Conservation (phyloP, 805 yeast genomes). For the Sungouiozyma intestinalis region DNA sequence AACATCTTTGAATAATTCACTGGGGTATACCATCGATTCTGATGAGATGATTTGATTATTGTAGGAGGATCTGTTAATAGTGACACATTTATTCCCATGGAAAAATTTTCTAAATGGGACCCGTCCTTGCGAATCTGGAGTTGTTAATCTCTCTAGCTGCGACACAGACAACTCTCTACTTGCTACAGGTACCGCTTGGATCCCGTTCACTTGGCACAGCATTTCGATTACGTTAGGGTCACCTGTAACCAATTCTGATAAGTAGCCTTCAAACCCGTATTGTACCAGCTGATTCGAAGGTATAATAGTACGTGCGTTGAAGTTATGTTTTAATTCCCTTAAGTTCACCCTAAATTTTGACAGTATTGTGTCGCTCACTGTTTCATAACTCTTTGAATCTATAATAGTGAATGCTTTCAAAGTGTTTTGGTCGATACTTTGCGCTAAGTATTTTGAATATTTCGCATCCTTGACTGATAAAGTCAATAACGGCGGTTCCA, state of each 20-base stretch:
- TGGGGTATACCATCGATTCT: constrained; percentile 7
- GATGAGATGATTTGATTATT: constrained; percentile 47
- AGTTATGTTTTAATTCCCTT: constrained; percentile 33
- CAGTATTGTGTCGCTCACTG: constrained; percentile 34
- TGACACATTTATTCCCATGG: constrained; percentile 45
- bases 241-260: constrained; percentile 62
- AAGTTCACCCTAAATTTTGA: constrained; percentile 43
- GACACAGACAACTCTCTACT: constrained; percentile 33
- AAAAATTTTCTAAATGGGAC: constrained; percentile 46
- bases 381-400: constrained; percentile 38
- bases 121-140: constrained; percentile 31
- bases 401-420: constrained; percentile 55
- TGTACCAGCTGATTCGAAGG: constrained; percentile 30
- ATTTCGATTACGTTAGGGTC: constrained; percentile 62
- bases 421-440: constrained; percentile 43
- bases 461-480: constrained; percentile 41
- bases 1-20: constrained; percentile 18
- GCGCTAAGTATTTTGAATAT: constrained; percentile 48
- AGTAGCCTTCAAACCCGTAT: constrained; percentile 72
- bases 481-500: constrained; percentile 67
- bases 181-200: constrained; percentile 55
- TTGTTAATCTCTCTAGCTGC: constrained; percentile 31
- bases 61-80: constrained; percentile 47
- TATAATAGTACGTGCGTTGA: constrained; percentile 6
- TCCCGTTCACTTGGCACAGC: constrained; percentile 47